Base-by-base conservation (phyloP, 768 basidiomycete genomes). In the Lentinula detonsa region DNA sequence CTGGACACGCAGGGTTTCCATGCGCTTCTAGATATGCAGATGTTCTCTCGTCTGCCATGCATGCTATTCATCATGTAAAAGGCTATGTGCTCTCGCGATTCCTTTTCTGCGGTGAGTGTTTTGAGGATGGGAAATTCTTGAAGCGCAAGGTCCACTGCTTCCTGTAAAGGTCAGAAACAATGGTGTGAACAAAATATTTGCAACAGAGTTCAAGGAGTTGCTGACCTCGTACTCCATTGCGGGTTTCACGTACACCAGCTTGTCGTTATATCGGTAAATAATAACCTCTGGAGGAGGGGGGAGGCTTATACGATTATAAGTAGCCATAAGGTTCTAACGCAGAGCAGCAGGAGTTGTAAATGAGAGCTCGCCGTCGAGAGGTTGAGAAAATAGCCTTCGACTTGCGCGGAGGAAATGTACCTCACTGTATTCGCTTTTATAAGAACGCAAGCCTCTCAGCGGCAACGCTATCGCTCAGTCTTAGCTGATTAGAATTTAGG, bases 171-270 rank as follows among this genome's bases (percentile, higher is more conserved):
- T 8, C 5, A 23, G 31, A 42, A 13, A 16, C 3, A 2, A 39
- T 28, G 15, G 16, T 10, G 35, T 7, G 23, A 49, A 23, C 2
- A 43, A n/a, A 31, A 21, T 33, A 13, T 8, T 40, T 6, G 5
- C 11, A 43, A n/a, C 34, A 50, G 49, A 40, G 39, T 21, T 39
- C 37, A 50, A 48, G 6, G 37, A 15, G 65, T 81, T 83, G 65
- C 76, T 58, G 42, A 83, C 85, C 65, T 75, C 65, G 60, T 82
- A 83, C 48, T 70, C 67, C 35, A 68, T 57, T 9, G 78, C 74
- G 0, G 77, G 78, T 1, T 74, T 75, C 0, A 86, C 84, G 49
- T 82, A 85, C 15, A 85, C 80, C n/a, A 83, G 71, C 31, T 76
- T 65, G 7, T 71, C 67, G 0, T 74, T 67, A 5, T 72, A 71